phyloP scores from a whole-genome alignment of 352 stramenopile genomes.

The Achlya hypogyna region DNA sequence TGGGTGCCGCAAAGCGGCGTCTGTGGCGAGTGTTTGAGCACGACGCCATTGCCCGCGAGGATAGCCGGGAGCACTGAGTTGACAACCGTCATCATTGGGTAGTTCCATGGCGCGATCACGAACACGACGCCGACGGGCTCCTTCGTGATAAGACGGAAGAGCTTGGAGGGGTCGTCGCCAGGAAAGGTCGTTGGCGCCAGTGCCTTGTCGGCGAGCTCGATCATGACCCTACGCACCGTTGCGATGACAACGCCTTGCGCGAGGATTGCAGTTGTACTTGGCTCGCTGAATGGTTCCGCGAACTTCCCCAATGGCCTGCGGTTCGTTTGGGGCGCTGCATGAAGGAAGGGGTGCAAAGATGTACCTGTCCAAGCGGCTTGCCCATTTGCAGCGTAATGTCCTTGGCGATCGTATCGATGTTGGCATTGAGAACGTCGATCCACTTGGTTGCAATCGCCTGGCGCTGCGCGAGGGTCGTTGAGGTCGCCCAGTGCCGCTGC shows the following conservation, averaged over 20 bases:
- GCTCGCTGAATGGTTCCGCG: conserved; percentile 8
- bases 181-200: conserved; percentile 55
- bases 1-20: conserved; percentile 69
- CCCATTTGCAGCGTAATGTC: conserved; percentile 82
- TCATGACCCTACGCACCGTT: conserved; percentile 33
- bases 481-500: conserved; percentile 46
- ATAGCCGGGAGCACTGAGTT: conserved; percentile 81
- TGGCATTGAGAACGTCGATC: conserved; percentile 44
- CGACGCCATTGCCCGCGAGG: conserved; percentile 65
- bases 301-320: conserved; percentile 14
- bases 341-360: background rate
- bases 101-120: conserved; percentile 81
- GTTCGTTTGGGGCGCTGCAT: background rate
- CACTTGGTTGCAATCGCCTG: conserved; percentile 56
- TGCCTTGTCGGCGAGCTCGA: conserved; percentile 55
- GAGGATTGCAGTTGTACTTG: conserved; percentile 1
- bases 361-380: conserved; percentile 65
- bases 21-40: conserved; percentile 73
- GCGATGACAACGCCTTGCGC: background rate
- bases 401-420: conserved; percentile 45
- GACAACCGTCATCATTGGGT: conserved; percentile 78
- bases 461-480: conserved; percentile 41
- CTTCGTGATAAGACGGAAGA: conserved; percentile 73
- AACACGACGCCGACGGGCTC: conserved; percentile 78
- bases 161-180: conserved; percentile 34